A percentile compares a stretch with the other conserved stretches of the same genome.
Evolutionary conservation across 163 green algal species (phyloP).

Genomic region (Chlorella variabilis): DNA sequence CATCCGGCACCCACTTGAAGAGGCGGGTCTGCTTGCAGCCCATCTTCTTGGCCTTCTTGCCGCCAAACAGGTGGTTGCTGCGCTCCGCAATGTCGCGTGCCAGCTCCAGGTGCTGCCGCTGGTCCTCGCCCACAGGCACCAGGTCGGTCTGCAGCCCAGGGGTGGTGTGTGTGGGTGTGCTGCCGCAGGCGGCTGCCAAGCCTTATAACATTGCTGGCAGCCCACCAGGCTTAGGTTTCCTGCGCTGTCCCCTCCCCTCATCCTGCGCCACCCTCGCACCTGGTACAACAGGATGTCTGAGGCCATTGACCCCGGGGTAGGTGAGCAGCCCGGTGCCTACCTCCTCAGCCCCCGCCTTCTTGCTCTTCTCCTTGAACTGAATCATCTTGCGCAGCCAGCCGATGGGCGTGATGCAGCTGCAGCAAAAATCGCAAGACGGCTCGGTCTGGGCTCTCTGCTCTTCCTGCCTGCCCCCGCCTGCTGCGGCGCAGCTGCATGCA

Average conservation of each 20-base stretch:
- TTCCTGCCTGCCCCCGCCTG: no score
- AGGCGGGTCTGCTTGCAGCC: constrained; percentile 71
- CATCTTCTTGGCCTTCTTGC: constrained; percentile 95
- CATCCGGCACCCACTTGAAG: constrained; percentile 12
- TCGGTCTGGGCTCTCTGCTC: no score
- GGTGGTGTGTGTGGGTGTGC: no score
- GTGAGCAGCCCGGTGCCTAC: constrained; percentile 94
- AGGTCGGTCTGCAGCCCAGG: constrained; percentile 85
- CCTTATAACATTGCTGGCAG: no score
- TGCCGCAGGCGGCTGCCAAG: neutral
- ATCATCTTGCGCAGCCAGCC: constrained; percentile 79
- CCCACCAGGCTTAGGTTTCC: neutral
- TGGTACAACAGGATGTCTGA: constrained; percentile 99
- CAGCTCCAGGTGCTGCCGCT: constrained; percentile 99
- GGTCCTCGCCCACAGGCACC: constrained; percentile 97
- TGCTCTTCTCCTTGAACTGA: constrained; percentile 97
- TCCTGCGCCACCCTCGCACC: constrained; percentile 45
- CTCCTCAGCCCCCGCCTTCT: constrained; percentile 83
- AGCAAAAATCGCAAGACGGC: no score
- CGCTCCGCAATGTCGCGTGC: constrained; percentile 93
- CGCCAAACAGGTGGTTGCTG: constrained; percentile 91
- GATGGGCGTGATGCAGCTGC: constrained; percentile 90
- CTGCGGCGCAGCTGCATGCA: no score
- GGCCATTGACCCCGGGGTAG: constrained; percentile 99
- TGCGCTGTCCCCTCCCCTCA: neutral